Evolutionary conservation across 306 rosid genomes (phyloP).

Genomic region (Potentilla sterilis): DNA sequence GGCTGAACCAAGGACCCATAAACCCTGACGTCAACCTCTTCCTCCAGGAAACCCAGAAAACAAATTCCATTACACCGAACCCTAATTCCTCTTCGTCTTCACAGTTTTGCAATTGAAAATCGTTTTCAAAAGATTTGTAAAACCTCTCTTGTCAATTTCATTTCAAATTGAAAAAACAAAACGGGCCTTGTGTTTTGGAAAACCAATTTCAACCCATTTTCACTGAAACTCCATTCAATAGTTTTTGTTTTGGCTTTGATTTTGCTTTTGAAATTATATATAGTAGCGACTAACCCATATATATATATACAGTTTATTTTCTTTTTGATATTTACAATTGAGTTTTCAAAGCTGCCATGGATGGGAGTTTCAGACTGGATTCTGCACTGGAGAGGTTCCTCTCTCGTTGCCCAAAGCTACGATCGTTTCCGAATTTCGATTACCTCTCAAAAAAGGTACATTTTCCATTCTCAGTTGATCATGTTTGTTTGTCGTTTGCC

Average conservation of each 20-base stretch:
- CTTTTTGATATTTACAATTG: not conserved
- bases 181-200: not conserved
- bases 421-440: slow-evolving; percentile 34
- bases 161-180: not conserved
- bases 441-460: slow-evolving; percentile 42
- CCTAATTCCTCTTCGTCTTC: not conserved
- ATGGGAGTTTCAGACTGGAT: slow-evolving; percentile 60
- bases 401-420: slow-evolving; percentile 72
- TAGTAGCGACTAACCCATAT: not conserved
- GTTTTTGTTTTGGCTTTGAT: too few relatives aligned
- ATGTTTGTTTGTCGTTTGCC: not conserved
- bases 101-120: not conserved
- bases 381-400: slow-evolving; percentile 62
- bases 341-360: slow-evolving; percentile 54
- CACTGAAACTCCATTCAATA: not conserved
- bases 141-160: not conserved
- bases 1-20: not conserved
- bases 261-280: not conserved
- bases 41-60: not conserved
- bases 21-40: not conserved
- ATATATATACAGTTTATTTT: not conserved
- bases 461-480: not conserved
- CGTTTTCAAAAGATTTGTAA: not conserved
- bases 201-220: not conserved
- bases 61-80: not conserved